Conservation (phyloP, 73 alveolate species). For the Uronychia setigera region DNA sequence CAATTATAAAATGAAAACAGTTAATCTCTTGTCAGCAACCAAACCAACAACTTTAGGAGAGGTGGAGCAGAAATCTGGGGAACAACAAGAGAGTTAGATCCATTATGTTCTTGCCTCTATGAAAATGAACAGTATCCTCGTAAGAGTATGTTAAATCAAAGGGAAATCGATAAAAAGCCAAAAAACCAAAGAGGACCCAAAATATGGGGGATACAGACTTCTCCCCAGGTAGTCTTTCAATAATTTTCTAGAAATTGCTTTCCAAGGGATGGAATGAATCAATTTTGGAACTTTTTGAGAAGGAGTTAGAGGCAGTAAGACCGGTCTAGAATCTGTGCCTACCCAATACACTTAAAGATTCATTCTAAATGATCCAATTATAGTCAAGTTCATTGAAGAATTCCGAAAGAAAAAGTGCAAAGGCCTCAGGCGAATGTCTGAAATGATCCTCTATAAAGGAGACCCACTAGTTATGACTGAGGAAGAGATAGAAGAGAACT, state of each 20-base stretch:
- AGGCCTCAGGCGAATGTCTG: not conserved
- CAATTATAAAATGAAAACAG: too few species aligned
- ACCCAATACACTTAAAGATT: not conserved
- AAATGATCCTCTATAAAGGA: not conserved
- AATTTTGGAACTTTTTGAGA: not conserved
- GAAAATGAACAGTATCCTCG: not conserved
- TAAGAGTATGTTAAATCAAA: not conserved
- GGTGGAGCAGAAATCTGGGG: too few species aligned
- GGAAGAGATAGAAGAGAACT: not conserved
- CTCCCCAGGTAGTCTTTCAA: not conserved
- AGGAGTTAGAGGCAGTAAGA: not conserved
- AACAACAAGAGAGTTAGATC: too few species aligned
- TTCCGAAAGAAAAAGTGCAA: not conserved
- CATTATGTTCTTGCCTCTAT: not conserved
- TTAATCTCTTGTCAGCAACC: too few species aligned
- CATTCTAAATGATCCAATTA: not conserved
- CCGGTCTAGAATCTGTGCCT: not conserved
- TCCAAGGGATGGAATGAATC: not conserved
- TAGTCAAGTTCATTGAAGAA: not conserved
- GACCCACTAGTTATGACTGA: not conserved
- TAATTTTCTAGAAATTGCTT: not conserved
- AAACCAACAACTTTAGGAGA: too few species aligned
- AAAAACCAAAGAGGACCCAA: not conserved
- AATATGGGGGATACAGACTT: not conserved
- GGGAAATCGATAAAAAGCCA: not conserved